These are phyloP conservation scores for Phytopythium delawarense DNA, from an alignment of 352 stramenopile genomes.

Conservation along the genomic window DNA sequence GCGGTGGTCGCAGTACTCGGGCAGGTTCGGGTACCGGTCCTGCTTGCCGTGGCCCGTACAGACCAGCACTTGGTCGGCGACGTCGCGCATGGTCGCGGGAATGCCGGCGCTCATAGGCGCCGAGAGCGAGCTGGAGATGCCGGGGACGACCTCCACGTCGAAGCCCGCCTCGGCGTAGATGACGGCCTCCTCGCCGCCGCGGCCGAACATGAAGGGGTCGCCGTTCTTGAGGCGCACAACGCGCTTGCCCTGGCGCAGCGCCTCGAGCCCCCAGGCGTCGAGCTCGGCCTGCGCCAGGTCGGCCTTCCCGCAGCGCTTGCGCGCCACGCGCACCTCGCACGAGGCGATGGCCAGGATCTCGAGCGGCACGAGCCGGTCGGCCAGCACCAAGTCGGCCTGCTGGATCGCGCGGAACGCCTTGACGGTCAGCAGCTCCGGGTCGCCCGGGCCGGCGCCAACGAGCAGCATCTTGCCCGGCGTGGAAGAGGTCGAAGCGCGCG, in stretches of 20 bases:
- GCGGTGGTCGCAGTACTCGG: constrained; percentile 93
- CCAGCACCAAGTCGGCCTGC: constrained; percentile 90
- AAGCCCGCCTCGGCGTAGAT: constrained; percentile 75
- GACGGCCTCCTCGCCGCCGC: constrained; percentile 92
- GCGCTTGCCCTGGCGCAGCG: constrained; percentile 79
- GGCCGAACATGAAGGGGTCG: constrained; percentile 96
- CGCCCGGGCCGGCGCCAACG: constrained; percentile 90
- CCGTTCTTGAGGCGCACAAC: constrained; percentile 97
- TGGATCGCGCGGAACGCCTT: constrained; percentile 85
- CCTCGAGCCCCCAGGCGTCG: constrained; percentile 91
- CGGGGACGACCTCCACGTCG: constrained; percentile 85
- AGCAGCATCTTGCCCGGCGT: constrained; percentile 54
- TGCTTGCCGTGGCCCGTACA: constrained; percentile 95
- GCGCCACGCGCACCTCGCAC: constrained; percentile 89
- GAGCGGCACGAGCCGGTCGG: constrained; percentile 89
- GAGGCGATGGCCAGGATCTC: constrained; percentile 89
- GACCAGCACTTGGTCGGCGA: constrained; percentile 91
- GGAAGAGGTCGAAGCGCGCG: neutral
- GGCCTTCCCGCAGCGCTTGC: constrained; percentile 94
- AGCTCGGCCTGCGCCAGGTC: constrained; percentile 93
- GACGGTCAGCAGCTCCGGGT: constrained; percentile 94
- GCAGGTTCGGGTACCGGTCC: constrained; percentile 89
- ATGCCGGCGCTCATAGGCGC: constrained; percentile 93
- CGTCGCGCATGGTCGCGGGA: constrained; percentile 93
- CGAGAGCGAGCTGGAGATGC: constrained; percentile 94